These are phyloP conservation scores for Physaria fendleri DNA, from an alignment of 345 rosid genomes.

Conservation along the genomic window DNA sequence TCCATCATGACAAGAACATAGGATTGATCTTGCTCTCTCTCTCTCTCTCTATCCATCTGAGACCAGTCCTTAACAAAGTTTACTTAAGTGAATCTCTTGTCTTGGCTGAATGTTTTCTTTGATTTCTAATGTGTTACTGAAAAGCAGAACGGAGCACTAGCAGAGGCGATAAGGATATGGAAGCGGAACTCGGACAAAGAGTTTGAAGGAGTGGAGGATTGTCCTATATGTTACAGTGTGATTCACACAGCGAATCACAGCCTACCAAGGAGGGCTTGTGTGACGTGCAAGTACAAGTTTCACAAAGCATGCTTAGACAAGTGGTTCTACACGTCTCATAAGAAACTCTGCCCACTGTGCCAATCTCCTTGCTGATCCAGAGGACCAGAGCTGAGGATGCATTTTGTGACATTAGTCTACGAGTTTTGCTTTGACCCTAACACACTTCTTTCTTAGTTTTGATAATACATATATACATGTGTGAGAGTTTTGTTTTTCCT, in stretches of 20 bases:
- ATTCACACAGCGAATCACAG: slow-evolving; percentile 82
- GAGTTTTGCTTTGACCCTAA: slow-evolving; percentile 4
- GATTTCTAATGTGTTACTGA: slow-evolving; percentile 20
- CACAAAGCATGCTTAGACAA: slow-evolving; percentile 87
- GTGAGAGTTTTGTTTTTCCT: not conserved
- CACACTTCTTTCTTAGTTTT: not conserved
- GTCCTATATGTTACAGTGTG: slow-evolving; percentile 97
- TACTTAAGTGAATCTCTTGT: not conserved
- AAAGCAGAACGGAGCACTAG: slow-evolving; percentile 86
- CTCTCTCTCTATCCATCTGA: not conserved
- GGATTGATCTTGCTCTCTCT: not conserved
- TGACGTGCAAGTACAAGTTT: slow-evolving; percentile 93
- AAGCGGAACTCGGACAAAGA: slow-evolving; percentile 90
- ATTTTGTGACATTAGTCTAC: slow-evolving; percentile 7
- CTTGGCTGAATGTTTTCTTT: not conserved
- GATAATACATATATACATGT: not conserved
- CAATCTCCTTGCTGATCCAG: slow-evolving; percentile 69
- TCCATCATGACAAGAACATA: not conserved
- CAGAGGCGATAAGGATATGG: slow-evolving; percentile 92
- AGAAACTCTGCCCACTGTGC: slow-evolving; percentile 88
- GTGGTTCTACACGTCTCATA: slow-evolving; percentile 91
- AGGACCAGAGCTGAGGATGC: not conserved
- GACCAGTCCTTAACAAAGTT: not conserved
- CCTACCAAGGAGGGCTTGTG: slow-evolving; percentile 92
- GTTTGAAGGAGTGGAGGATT: slow-evolving; percentile 96